These are phyloP conservation scores for Diaporthe aspalathi DNA, from an alignment of 2,329 filamentous ascomycete genomes.

Conservation along the genomic window DNA sequence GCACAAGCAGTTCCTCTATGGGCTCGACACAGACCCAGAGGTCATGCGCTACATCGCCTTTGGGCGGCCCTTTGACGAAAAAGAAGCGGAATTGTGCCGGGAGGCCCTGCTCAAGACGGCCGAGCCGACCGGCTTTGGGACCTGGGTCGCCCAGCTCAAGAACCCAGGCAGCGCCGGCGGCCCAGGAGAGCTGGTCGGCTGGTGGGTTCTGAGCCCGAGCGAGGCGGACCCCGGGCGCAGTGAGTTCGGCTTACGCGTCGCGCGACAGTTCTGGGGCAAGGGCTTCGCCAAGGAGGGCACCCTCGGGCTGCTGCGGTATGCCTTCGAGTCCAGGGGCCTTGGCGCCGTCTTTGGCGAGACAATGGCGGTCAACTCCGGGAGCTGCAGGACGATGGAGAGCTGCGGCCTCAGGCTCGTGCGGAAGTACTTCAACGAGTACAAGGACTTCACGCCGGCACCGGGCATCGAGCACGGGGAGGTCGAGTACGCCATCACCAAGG, in stretches of 20 bases:
- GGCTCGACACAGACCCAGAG: background rate
- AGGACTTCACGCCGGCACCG: conserved; percentile 8
- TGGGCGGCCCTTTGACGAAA: background rate
- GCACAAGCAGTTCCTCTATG: background rate
- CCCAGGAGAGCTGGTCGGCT: background rate
- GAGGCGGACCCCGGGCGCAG: background rate
- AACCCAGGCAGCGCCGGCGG: background rate
- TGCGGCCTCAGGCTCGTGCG: background rate
- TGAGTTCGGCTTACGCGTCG: conserved; percentile 7
- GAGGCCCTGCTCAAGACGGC: conserved; percentile 2
- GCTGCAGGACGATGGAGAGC: conserved; percentile 10
- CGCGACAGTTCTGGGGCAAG: conserved; percentile 3
- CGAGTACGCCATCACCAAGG: conserved; percentile 1
- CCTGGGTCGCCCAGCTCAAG: conserved; percentile 6
- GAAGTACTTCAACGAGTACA: background rate
- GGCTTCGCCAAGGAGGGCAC: conserved; percentile 11
- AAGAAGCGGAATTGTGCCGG: conserved; percentile 4
- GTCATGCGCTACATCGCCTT: conserved; percentile 6
- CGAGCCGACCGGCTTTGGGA: background rate
- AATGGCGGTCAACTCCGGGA: conserved; percentile 1
- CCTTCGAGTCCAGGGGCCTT: conserved; percentile 3
- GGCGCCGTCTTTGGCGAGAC: conserved; percentile 1
- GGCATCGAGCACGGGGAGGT: conserved; percentile 6
- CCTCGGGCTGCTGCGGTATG: background rate
- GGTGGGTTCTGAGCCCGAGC: conserved; percentile 12